Evolutionary conservation across 163 green algal genomes (phyloP).

Genomic region (Smithsoniella earleae): DNA sequence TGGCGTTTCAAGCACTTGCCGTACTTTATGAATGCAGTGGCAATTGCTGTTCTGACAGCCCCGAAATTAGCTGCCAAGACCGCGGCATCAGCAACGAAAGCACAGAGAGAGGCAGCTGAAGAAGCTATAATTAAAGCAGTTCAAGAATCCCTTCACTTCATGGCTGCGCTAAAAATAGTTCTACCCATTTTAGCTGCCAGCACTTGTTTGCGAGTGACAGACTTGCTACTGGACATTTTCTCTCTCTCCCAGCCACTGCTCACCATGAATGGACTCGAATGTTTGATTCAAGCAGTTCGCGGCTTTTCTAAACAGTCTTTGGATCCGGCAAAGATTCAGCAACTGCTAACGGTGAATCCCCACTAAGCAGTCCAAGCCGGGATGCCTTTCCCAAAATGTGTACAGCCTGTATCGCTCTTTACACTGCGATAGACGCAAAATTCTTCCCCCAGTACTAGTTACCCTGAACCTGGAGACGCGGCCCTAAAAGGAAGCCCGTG

Average conservation of each 20-base stretch:
- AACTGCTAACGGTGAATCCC: slow-evolving; percentile 21
- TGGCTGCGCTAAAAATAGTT: slow-evolving; percentile 54
- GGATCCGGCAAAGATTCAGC: neutral
- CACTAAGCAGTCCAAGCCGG: neutral
- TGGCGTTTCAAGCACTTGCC: neutral
- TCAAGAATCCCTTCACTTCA: slow-evolving; percentile 64
- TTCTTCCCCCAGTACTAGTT: too few species aligned
- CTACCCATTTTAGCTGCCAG: slow-evolving; percentile 47
- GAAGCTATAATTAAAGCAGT: slow-evolving; percentile 56
- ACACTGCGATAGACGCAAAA: too few species aligned
- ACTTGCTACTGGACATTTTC: slow-evolving; percentile 55
- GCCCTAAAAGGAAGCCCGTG: too few species aligned
- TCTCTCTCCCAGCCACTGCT: slow-evolving; percentile 68
- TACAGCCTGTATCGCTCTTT: too few species aligned
- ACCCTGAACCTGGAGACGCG: too few species aligned
- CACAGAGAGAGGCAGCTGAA: slow-evolving; percentile 60
- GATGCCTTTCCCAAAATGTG: too few species aligned
- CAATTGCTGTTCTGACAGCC: slow-evolving; percentile 50
- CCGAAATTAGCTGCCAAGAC: slow-evolving; percentile 55
- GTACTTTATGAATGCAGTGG: slow-evolving; percentile 41
- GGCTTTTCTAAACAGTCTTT: neutral
- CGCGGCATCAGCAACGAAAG: slow-evolving; percentile 56
- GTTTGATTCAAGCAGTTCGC: slow-evolving; percentile 7
- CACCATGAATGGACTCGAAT: slow-evolving; percentile 33
- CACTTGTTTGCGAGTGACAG: slow-evolving; percentile 36